A percentile compares a stretch with the other conserved stretches of the same genome.
Conservation (phyloP, 148 eudicot genomes). For the Chenopodium suecicum region DNA sequence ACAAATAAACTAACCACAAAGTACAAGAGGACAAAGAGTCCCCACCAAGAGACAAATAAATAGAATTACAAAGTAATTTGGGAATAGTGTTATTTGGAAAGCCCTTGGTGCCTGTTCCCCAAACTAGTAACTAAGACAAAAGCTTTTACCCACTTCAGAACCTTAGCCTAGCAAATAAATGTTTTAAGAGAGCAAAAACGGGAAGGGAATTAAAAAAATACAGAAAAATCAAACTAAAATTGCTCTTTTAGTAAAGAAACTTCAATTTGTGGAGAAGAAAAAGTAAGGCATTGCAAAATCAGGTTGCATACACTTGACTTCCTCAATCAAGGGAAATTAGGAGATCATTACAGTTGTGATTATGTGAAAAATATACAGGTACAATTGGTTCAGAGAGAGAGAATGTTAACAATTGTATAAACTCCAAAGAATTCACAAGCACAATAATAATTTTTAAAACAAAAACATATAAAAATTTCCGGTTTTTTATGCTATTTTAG, state of each 20-base stretch:
- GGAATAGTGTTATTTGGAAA: too few relatives aligned
- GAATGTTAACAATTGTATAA: too few relatives aligned
- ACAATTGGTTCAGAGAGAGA: too few relatives aligned
- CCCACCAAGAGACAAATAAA: too few relatives aligned
- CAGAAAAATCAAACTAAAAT: neutral
- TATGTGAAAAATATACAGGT: too few relatives aligned
- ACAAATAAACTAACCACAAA: too few relatives aligned
- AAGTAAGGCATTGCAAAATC: neutral
- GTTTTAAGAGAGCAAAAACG: neutral
- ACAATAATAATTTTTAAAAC: too few relatives aligned
- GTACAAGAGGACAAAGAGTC: too few relatives aligned
- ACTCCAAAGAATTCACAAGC: too few relatives aligned
- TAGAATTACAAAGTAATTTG: too few relatives aligned
- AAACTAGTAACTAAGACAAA: neutral
- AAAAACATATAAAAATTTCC: too few relatives aligned
- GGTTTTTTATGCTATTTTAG: too few relatives aligned
- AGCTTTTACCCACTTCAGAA: neutral
- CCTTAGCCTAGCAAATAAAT: neutral
- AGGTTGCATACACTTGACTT: neutral
- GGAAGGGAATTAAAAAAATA: neutral
- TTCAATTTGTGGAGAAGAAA: neutral
- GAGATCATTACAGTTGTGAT: neutral
- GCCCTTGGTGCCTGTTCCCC: neutral
- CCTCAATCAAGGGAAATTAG: neutral
- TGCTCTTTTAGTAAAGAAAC: neutral